Evolutionary conservation across 495 filamentous ascomycete species (phyloP), one percentile per base, ranked within the genome.

Genomic region (Mycothermus thermophilus): DNA sequence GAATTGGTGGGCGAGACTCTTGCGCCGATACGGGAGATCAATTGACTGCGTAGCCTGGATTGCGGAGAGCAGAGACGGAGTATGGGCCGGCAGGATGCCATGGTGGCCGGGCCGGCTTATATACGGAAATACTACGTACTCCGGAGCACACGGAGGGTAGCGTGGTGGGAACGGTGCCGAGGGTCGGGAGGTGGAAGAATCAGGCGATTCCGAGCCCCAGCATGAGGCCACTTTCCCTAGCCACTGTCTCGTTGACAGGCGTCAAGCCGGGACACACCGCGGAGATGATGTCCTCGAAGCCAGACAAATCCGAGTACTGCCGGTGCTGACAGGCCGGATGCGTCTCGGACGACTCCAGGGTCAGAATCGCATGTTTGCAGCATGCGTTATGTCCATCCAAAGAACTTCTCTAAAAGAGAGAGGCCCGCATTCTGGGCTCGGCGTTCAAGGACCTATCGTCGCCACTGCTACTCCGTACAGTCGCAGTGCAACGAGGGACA

Each of bases 201-300:
- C 45, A 43, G 37, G 27, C 32, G 49, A 49, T 52, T 40, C 36
- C 34, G 20, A 27, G 16, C 40, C 39, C 39, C 32, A 32, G 34
- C 44, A 55, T 55, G 32, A 55, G 52, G 28, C 52, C 52, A 55
- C 49, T 43, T 52, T 45, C 36, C 35, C 27, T 5, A 28, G 20
- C 10, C 13, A 23, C 30, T 11, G 16, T 8, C 15, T 16, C n/a
- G n/a, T n/a, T n/a, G n/a, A n/a, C n/a, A n/a, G n/a, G n/a, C n/a
- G n/a, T 12, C 19, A 24, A 21, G 9, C 20, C 38, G 31, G 32
- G 8, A 11, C 19, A 20, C 38, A 14, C 38, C 32, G 32, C 28
- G 4, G 21, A 18, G n/a, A 14, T 21, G 18, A 28, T 35, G 35
- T 16, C 20, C 14, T 12, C 13, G 27, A 11, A 7, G 17, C 25